Conservation (phyloP, 2,329 filamentous ascomycete species). For the Salinomyces thailandicus region DNA sequence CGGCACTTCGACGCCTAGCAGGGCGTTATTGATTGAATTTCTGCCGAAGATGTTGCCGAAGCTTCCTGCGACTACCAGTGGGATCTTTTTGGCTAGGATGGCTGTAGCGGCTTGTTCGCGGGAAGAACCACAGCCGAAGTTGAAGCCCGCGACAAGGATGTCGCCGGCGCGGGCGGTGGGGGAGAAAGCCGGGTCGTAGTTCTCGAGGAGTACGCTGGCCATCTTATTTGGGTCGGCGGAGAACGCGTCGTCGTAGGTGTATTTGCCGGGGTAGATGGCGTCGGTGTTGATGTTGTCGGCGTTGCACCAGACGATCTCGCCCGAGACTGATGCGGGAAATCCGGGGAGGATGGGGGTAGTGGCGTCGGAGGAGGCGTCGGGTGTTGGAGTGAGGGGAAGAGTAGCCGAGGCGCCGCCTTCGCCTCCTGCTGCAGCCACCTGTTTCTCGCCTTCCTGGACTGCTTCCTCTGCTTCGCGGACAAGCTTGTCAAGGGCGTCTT, state of each 20-base stretch:
- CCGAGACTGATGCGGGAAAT: slow-evolving; percentile 71
- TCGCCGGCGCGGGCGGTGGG: slow-evolving; percentile 56
- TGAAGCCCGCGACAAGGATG: slow-evolving; percentile 75
- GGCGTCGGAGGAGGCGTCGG: slow-evolving; percentile 19
- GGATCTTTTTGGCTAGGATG: slow-evolving; percentile 69
- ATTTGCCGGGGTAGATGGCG: slow-evolving; percentile 82
- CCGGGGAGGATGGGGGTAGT: slow-evolving; percentile 67
- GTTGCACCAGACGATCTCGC: slow-evolving; percentile 83
- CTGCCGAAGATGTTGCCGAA: slow-evolving; percentile 76
- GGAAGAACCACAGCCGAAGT: slow-evolving; percentile 75
- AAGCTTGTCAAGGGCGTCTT: slow-evolving; percentile 61
- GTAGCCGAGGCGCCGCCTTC: slow-evolving; percentile 1
- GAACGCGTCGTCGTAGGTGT: slow-evolving; percentile 84
- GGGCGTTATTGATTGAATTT: slow-evolving; percentile 70
- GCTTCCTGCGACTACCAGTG: slow-evolving; percentile 67
- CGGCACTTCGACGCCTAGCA: slow-evolving; percentile 62
- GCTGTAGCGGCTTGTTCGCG: slow-evolving; percentile 84
- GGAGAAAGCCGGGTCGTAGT: slow-evolving; percentile 71
- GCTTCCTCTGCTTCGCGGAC: slow-evolving; percentile 57
- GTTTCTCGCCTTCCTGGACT: slow-evolving; percentile 45
- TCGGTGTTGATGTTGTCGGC: slow-evolving; percentile 86
- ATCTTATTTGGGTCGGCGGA: slow-evolving; percentile 63
- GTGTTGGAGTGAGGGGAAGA: not conserved
- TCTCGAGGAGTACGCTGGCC: slow-evolving; percentile 86
- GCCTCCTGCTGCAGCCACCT: slow-evolving; percentile 26